Percentiles rank a stretch among this genome's conserved stretches.
Evolutionary conservation across 1,284 basidiomycete genomes (phyloP).

Genomic region (Fomitopsis betulina): DNA sequence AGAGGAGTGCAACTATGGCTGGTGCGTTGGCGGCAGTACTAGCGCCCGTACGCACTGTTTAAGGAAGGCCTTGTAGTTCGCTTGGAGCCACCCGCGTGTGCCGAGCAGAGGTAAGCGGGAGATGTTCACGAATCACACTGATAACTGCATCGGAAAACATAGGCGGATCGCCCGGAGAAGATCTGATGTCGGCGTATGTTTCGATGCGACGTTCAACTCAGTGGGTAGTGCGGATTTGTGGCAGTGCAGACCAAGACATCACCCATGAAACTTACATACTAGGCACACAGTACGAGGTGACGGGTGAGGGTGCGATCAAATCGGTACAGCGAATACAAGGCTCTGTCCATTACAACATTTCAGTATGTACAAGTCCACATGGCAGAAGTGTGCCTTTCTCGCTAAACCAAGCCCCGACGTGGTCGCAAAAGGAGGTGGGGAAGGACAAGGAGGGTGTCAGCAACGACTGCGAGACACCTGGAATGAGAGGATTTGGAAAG

Average conservation of each 20-base stretch:
- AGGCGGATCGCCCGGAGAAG: neutral
- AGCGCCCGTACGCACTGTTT: neutral
- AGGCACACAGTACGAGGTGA: neutral
- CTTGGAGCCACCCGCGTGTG: neutral
- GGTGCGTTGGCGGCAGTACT: neutral
- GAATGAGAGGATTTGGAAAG: too few species aligned
- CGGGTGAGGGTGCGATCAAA: neutral
- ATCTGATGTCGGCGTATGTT: neutral
- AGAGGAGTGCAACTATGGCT: neutral
- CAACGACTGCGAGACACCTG: neutral
- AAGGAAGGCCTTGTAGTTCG: neutral
- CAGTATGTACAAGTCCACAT: neutral
- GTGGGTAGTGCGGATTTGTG: neutral
- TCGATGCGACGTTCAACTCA: neutral
- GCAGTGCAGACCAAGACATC: neutral
- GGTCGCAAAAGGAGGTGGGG: neutral
- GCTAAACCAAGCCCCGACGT: neutral
- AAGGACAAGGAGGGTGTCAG: neutral
- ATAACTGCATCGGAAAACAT: too few species aligned
- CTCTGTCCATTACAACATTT: neutral
- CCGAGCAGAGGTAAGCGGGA: neutral
- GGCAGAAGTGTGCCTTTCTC: neutral
- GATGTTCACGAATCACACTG: too few species aligned
- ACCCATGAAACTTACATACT: too few species aligned
- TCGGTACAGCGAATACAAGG: neutral